Evolutionary conservation across 495 filamentous ascomycete genomes (phyloP).

Genomic region (Aspergillus steynii): DNA sequence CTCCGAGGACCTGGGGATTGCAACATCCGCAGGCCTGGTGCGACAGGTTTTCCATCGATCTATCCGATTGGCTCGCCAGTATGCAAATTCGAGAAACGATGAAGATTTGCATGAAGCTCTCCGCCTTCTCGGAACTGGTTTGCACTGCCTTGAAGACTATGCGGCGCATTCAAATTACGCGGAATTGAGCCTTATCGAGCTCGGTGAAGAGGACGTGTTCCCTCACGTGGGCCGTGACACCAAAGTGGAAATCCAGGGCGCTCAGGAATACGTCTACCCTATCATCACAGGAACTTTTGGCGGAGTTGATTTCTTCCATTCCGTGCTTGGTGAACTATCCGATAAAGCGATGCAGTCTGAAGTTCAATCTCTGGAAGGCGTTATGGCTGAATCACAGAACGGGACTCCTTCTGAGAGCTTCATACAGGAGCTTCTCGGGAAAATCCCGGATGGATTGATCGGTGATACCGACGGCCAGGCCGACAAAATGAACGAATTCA

Average conservation of each 20-base stretch:
- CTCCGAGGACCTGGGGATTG: constrained; percentile 70
- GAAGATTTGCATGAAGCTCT: constrained; percentile 81
- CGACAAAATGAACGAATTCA: constrained; percentile 63
- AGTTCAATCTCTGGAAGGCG: constrained; percentile 76
- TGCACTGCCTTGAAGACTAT: constrained; percentile 92
- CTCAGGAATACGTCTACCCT: constrained; percentile 65
- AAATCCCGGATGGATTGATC: constrained; percentile 75
- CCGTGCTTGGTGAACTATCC: constrained; percentile 82
- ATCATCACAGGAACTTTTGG: constrained; percentile 89
- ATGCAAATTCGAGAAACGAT: constrained; percentile 60
- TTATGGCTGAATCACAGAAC: constrained; percentile 60
- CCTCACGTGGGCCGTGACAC: constrained; percentile 79
- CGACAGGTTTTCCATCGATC: constrained; percentile 68
- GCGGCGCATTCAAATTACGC: constrained; percentile 90
- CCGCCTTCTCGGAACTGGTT: constrained; percentile 78
- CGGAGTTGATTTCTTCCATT: constrained; percentile 84
- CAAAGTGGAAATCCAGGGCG: constrained; percentile 64
- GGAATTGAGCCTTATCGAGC: constrained; percentile 80
- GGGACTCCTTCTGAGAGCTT: constrained; percentile 56
- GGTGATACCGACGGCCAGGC: constrained; percentile 65
- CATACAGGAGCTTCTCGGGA: constrained; percentile 71
- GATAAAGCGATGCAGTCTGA: constrained; percentile 89
- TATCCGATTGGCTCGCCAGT: constrained; percentile 73
- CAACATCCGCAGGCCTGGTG: constrained; percentile 73
- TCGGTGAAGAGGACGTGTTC: constrained; percentile 77